Conservation (phyloP, 129 eudicot genomes). For the Arctium lappa region DNA sequence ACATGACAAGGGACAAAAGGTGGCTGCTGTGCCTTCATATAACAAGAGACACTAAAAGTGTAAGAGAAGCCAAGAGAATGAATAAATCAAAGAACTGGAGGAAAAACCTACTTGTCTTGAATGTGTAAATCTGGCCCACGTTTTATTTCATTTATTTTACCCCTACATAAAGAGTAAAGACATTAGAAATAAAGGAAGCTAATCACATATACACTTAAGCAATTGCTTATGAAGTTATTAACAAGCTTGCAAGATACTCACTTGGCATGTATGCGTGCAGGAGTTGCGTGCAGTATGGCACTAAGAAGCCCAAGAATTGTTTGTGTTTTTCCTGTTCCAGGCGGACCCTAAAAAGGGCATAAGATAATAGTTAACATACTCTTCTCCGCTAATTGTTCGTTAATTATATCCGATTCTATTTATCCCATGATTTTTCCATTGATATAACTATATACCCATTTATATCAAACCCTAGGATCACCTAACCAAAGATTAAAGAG, state of each 20-base stretch:
- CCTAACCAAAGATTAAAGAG: too few relatives aligned
- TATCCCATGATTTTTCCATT: not conserved
- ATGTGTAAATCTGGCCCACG: conserved; percentile 73
- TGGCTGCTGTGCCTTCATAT: too few relatives aligned
- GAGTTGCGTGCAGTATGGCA: conserved; percentile 91
- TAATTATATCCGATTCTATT: not conserved
- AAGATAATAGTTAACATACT: conserved; percentile 10
- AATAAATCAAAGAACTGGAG: not conserved
- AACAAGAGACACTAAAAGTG: conserved; percentile 1
- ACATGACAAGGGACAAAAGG: too few relatives aligned
- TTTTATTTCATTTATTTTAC: conserved; percentile 47
- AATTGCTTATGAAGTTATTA: conserved; percentile 2
- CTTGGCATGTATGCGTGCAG: conserved; percentile 77
- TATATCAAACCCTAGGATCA: too few relatives aligned
- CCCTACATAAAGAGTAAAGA: conserved; percentile 50
- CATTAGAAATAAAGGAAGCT: conserved; percentile 10
- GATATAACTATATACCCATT: not conserved
- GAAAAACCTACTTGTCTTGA: conserved; percentile 57
- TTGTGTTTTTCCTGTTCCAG: conserved; percentile 98
- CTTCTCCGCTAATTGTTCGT: not conserved
- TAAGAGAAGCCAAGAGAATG: not conserved
- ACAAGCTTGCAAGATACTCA: conserved; percentile 32
- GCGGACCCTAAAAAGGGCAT: conserved; percentile 71
- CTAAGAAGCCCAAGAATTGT: conserved; percentile 97
- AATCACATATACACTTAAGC: not conserved